Base-by-base conservation (phyloP, 495 filamentous ascomycete species). In the Entonaema liquescens region DNA sequence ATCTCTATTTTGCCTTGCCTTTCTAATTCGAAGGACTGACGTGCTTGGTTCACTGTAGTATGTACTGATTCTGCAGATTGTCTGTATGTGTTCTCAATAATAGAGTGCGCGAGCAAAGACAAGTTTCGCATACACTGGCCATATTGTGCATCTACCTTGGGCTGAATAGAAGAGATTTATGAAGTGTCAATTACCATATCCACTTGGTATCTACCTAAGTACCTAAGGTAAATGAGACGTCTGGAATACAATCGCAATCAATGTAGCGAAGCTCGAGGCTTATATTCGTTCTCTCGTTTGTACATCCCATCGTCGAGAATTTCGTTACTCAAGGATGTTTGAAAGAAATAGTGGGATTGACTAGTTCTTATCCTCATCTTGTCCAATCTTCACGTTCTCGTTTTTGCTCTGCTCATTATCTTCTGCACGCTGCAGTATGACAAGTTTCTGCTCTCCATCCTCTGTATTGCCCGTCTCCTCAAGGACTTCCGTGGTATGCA, bases 321-420 rank as follows among this genome's bases (percentile, higher is more conserved):
- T 13, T 28, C 13, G 0, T n/a, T n/a, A 1, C 29, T n/a, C n/a
- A 0, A 25, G 15, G 17, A 13, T 2, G 17, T 13, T 50, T 7
- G 19, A 33, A 50, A 29, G 13, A 15, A 49, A 13, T 15, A 28
- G 29, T 19, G 2, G 38, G 28, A 28, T 1, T 12, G 17, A 3
- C 38, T 58, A 60, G 2, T 58, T 38, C 28, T 50, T 50, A 44
- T 58, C 42, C 53, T 67, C 33, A 17, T 23, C 55, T 26, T 56
- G 33, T 25, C 25, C 40, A 7, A 31, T 25, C 42, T 47, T 23
- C 19, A 47, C 9, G 19, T 47, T 47, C 12, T 57, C 42, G 1
- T 17, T 23, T 6, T 55, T 33, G 1, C 21, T 28, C 53, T 59
- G 21, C 28, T 9, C 36, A 2, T 21, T 26, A 5, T 29, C 58